Conservation (phyloP, 2,329 filamentous ascomycete genomes). For the Sporothrix mexicana region DNA sequence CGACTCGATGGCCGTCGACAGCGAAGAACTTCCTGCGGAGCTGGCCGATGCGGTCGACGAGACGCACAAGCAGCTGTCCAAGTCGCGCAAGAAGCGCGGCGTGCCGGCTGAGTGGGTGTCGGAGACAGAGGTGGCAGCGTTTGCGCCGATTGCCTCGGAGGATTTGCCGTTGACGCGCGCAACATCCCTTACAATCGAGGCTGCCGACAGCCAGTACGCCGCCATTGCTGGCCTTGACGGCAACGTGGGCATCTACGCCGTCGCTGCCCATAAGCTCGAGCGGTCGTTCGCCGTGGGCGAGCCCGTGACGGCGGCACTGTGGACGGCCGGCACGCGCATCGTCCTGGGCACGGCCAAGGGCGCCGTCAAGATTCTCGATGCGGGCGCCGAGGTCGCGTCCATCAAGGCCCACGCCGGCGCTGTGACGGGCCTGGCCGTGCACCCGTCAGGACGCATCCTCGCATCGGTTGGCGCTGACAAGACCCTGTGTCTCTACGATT, state of each 20-base stretch:
- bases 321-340: conserved; percentile 71
- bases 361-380: conserved; percentile 78
- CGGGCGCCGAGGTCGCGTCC: conserved; percentile 69
- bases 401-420: conserved; percentile 84
- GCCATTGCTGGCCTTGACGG: conserved; percentile 78
- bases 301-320: conserved; percentile 69
- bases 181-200: conserved; percentile 57
- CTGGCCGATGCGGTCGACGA: conserved; percentile 76
- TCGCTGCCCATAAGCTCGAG: conserved; percentile 70
- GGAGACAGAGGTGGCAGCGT: conserved; percentile 67
- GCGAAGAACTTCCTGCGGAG: conserved; percentile 73
- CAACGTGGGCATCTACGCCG: conserved; percentile 74
- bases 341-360: conserved; percentile 78
- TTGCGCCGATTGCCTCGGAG: conserved; percentile 54
- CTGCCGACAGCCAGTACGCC: conserved; percentile 60
- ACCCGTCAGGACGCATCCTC: conserved; percentile 81
- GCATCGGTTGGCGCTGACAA: conserved; percentile 91
- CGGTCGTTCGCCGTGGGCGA: conserved; percentile 70
- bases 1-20: conserved; percentile 94
- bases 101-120: conserved; percentile 86
- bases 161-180: conserved; percentile 56
- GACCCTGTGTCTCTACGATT: conserved; percentile 88
- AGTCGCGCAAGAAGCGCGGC: conserved; percentile 86
- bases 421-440: conserved; percentile 76
- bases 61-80: conserved; percentile 82